These are phyloP conservation scores for Cladosporium sp. DNA, from an alignment of 2,329 filamentous ascomycete species.

Conservation along the genomic window DNA sequence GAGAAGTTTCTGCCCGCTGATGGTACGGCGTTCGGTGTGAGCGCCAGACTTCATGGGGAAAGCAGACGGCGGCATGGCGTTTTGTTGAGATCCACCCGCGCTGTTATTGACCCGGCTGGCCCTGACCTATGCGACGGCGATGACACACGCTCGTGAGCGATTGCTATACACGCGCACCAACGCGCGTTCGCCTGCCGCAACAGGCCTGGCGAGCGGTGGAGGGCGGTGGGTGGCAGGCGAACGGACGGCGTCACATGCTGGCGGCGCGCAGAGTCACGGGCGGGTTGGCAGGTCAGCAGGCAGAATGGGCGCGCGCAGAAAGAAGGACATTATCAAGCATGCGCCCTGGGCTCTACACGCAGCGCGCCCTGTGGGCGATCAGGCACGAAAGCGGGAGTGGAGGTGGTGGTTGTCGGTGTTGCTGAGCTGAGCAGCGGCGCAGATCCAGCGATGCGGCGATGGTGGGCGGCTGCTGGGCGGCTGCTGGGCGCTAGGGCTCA, in stretches of 20 bases:
- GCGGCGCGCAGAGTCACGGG: not conserved
- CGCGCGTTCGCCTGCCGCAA: slow-evolving; percentile 9
- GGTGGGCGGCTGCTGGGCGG: not conserved
- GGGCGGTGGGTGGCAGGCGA: not conserved
- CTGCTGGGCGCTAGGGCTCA: not conserved
- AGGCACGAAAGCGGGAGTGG: not conserved
- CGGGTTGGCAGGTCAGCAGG: slow-evolving; percentile 4
- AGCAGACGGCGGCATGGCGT: slow-evolving; percentile 1
- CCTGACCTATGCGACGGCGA: slow-evolving; percentile 8
- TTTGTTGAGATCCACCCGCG: slow-evolving; percentile 5
- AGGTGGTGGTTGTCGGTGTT: not conserved
- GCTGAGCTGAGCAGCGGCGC: not conserved
- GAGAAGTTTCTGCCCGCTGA: slow-evolving; percentile 4
- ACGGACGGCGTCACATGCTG: slow-evolving; percentile 2
- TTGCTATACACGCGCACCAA: slow-evolving; percentile 1
- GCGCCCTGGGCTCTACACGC: not conserved
- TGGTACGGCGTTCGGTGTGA: not conserved
- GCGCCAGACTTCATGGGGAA: slow-evolving; percentile 10
- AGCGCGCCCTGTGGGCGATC: slow-evolving; percentile 8
- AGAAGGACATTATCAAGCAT: slow-evolving; percentile 9
- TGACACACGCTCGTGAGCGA: slow-evolving; percentile 9
- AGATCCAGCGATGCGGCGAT: not conserved
- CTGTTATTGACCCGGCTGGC: not conserved
- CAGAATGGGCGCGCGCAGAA: slow-evolving; percentile 2
- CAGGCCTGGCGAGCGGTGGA: slow-evolving; percentile 1